Base-by-base conservation (phyloP, 768 basidiomycete species). In the Neoboletus subvelutipes region DNA sequence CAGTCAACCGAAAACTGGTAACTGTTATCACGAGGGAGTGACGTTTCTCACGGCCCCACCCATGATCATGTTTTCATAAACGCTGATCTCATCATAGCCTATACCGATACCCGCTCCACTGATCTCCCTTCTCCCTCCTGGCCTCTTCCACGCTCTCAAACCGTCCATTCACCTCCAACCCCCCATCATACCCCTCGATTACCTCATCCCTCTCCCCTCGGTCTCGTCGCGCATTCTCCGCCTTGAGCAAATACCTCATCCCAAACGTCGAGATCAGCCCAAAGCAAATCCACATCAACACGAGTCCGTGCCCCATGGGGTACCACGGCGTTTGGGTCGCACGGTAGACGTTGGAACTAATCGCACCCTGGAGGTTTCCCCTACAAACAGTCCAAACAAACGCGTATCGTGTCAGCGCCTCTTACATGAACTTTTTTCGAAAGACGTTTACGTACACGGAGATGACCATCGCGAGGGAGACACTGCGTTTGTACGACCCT, bases 291-390 rank as follows among this genome's bases (percentile, higher is more conserved):
- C 88, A 91, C 80, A 84, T 78, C 50, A 90, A 74, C 50, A 89
- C 88, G 37, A 90, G 74, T 8, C 83, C 85, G 54, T 87, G 76
- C 1, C 76, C 70, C 49, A 87, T 73, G 2, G 76, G 79, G 68
- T 87, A 92, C 83, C 86, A 86, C 11, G 88, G 89, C 58, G 75
- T 75, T 66, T 90, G 85, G 46, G 67, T 70, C 4, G 80, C 80
- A 33, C 87, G 87, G 65, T 91, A 90, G 78, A 91, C 81, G 63
- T 90, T 89, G 18, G 86, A 88, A 65, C 83, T 84, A 41, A 91
- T 83, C n/a, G 85, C 87, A 20, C 87, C 88, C 64, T 88, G 87
- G 50, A 89, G 73, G 67, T 89, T 89, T 9, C 87, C 87, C 60
- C 85, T 87, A 2, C 20, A 47, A 31, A 8, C 9, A 8, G 37